Percentiles rank a stretch among this genome's conserved stretches.
Conservation (phyloP, 2,329 filamentous ascomycete genomes). For the Claviceps purpurea region DNA sequence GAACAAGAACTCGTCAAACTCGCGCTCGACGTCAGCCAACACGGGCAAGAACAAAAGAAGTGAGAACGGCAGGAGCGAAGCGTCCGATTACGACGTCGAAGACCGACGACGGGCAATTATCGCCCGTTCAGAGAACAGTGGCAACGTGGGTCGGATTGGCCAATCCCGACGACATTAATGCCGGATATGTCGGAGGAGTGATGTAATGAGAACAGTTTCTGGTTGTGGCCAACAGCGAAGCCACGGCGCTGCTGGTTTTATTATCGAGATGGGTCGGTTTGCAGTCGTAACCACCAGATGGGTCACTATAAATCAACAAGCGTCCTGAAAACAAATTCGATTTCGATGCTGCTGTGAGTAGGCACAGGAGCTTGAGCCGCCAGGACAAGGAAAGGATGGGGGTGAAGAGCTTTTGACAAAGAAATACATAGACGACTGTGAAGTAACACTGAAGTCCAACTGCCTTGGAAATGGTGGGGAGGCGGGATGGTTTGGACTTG, state of each 20-base stretch:
- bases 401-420: not conserved
- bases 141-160: not conserved
- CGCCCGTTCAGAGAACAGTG: not conserved
- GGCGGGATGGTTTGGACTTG: conserved; percentile 5
- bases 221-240: not conserved
- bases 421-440: not conserved
- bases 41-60: conserved; percentile 2
- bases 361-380: conserved; percentile 4
- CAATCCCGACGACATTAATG: not conserved
- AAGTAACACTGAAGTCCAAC: not conserved
- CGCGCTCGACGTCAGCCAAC: not conserved
- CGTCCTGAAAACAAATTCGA: conserved; percentile 1
- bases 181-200: not conserved
- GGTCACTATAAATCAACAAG: not conserved
- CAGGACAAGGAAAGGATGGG: not conserved
- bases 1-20: conserved; percentile 7
- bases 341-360: not conserved
- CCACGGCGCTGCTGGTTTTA: not conserved
- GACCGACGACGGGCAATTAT: not conserved
- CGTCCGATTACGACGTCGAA: not conserved
- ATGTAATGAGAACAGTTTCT: not conserved
- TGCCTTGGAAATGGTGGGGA: conserved; percentile 2
- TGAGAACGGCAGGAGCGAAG: conserved; percentile 3
- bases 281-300: not conserved
- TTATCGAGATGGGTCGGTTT: not conserved